A percentile compares a stretch with the other conserved stretches of the same genome.
phyloP scores from a whole-genome alignment of 2,329 filamentous ascomycete genomes.

The Ophiostoma triangulosporum region DNA sequence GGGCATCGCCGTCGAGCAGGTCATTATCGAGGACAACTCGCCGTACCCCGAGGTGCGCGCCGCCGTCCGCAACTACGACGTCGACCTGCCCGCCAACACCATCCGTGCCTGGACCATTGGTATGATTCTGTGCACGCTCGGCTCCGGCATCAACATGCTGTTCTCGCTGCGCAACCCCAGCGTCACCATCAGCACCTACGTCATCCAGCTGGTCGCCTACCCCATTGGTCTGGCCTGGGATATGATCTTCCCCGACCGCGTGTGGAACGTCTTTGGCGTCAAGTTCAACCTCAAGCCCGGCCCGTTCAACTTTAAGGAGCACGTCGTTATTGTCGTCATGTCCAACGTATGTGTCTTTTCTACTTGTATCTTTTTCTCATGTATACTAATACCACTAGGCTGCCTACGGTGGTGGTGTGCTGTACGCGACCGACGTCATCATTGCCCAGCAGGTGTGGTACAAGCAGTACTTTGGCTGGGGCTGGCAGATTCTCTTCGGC shows the following conservation, averaged over 20 bases:
- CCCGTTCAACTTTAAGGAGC: slow-evolving; percentile 49
- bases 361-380: background rate
- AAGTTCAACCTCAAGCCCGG: slow-evolving; percentile 44
- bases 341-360: slow-evolving; percentile 38
- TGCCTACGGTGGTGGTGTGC: slow-evolving; percentile 41
- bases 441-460: slow-evolving; percentile 39
- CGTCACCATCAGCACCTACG: slow-evolving; percentile 46
- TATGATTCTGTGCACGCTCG: slow-evolving; percentile 41
- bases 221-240: slow-evolving; percentile 44
- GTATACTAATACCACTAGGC: slow-evolving; percentile 26
- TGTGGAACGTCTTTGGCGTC: slow-evolving; percentile 36
- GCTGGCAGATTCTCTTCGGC: slow-evolving; percentile 45
- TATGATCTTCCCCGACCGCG: slow-evolving; percentile 37
- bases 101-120: slow-evolving; percentile 48
- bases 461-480: slow-evolving; percentile 38
- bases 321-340: slow-evolving; percentile 50
- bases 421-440: slow-evolving; percentile 42
- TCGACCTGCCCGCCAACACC: slow-evolving; percentile 46
- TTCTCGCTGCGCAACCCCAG: slow-evolving; percentile 47
- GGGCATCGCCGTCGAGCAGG: slow-evolving; percentile 42
- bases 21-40: slow-evolving; percentile 49
- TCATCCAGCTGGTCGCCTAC: slow-evolving; percentile 49
- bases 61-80: slow-evolving; percentile 12
- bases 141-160: slow-evolving; percentile 43
- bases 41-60: slow-evolving; percentile 48